These are phyloP conservation scores for Cicer cuneatum DNA, from an alignment of 306 rosid species.

Conservation along the genomic window DNA sequence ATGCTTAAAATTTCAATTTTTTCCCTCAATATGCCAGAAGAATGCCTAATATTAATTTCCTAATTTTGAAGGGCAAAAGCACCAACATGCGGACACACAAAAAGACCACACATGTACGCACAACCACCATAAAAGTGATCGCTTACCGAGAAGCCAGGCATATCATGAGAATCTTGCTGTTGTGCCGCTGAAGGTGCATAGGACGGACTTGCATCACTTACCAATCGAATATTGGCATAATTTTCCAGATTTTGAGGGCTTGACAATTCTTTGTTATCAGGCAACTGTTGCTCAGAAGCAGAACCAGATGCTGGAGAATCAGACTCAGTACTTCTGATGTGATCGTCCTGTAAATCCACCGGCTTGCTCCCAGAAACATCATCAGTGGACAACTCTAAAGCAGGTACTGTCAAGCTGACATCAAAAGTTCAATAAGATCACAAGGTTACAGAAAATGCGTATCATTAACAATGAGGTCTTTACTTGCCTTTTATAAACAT, in stretches of 20 bases:
- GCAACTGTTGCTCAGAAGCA: conserved; percentile 67
- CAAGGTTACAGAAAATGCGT: conserved; percentile 5
- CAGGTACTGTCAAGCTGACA: conserved; percentile 68
- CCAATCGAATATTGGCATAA: conserved; percentile 76
- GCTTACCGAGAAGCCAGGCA: conserved; percentile 91
- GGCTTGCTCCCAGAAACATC: conserved; percentile 68
- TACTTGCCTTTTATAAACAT: background rate
- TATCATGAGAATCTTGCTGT: conserved; percentile 74
- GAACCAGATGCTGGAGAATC: conserved; percentile 68
- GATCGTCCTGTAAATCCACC: conserved; percentile 64
- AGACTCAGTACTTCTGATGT: conserved; percentile 57
- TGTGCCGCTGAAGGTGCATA: conserved; percentile 72
- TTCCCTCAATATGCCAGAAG: too few relatives aligned
- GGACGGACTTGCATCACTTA: conserved; percentile 66
- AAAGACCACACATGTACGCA: too few relatives aligned
- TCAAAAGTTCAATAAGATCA: conserved; percentile 40
- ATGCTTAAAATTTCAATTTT: too few relatives aligned
- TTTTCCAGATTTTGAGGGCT: conserved; percentile 70
- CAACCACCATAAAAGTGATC: background rate
- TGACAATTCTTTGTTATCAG: conserved; percentile 67
- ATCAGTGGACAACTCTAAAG: conserved; percentile 61
- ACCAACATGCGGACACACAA: too few relatives aligned
- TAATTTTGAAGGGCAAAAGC: too few relatives aligned
- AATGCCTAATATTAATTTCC: too few relatives aligned
- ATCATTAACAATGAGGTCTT: conserved; percentile 5